phyloP scores from a whole-genome alignment of 306 rosid genomes.

The Quercus robur region DNA sequence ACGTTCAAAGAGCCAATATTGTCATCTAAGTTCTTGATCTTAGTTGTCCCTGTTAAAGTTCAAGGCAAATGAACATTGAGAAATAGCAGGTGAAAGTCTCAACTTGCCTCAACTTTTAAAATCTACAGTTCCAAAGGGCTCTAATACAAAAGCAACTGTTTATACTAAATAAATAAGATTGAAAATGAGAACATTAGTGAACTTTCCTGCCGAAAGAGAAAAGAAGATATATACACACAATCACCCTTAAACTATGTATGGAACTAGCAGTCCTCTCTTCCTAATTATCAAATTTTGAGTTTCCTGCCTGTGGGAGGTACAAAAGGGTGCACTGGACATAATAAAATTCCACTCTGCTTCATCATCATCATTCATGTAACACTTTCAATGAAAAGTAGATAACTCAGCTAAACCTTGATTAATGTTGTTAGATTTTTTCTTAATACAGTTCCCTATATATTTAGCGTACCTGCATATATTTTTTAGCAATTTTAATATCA shows the following conservation, averaged over 20 bases:
- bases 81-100: neutral
- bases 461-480: neutral
- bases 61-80: neutral
- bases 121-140: neutral
- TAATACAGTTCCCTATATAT: neutral
- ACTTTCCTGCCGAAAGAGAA: neutral
- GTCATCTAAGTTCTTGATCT: conserved; percentile 53
- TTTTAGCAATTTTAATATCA: neutral
- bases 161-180: neutral
- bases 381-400: neutral
- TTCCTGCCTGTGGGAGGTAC: neutral
- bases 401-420: neutral
- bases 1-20: conserved; percentile 53
- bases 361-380: neutral
- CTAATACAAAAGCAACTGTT: neutral
- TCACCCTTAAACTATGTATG: neutral
- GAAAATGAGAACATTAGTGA: neutral
- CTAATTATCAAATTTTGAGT: neutral
- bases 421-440: neutral
- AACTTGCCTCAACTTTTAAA: neutral
- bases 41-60: conserved; percentile 49
- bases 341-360: neutral
- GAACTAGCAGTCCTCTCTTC: neutral
- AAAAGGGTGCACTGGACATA: neutral
- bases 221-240: neutral